Evolutionary conservation across 2,329 filamentous ascomycete genomes (phyloP), one percentile per base, ranked within the genome.

Genomic region (Erysiphe neolycopersici): DNA sequence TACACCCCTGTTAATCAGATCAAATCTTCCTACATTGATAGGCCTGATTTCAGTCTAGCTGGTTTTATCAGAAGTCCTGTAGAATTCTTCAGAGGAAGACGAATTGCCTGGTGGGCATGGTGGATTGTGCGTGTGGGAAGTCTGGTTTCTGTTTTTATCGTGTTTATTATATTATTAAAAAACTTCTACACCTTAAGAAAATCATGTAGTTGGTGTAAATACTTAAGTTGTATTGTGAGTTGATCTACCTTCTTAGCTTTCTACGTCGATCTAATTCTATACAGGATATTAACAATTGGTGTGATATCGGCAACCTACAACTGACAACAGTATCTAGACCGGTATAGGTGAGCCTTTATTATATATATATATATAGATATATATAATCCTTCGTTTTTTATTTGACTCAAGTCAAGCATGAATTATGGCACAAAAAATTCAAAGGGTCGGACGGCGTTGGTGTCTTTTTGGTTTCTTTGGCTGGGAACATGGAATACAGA

Each of bases 91-190:
- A 87, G 85, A 58, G 83, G 82, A 17, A 71, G 89, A 16, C 93
- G 92, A 58, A 79, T 80, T 18, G 66, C 93, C 8, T 98, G 89
- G 89, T 98, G 89, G 89, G 79, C 65, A 5, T 98, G 89, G 89
- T 95, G 87, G 87, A 60, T 93, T 18, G 68, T 95, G 26, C 72
- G 89, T 16, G 80, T 71, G 1, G 82, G 69, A 0, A 76, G 79
- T 19, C 63, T 98, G 43, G 69, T 93, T 8, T 69, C 75, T n/a
- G 79, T 85, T 31, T 65, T 93, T 32, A 69, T 92, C 36, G 77
- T 78, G 1, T 94, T 95, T 58, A 79, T 93, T 47, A 62, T 94
- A 38, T 64, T 98, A 43, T 60, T 95, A 47, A 75, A 84, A 57
- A 89, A 94, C 62, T 98, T 98, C 58, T 95, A 95, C 61, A 71